Evolutionary conservation across 202 grass and related monocot species (phyloP), one percentile per base, ranked within the genome.

Genomic region (Cymbopogon flexuosus): DNA sequence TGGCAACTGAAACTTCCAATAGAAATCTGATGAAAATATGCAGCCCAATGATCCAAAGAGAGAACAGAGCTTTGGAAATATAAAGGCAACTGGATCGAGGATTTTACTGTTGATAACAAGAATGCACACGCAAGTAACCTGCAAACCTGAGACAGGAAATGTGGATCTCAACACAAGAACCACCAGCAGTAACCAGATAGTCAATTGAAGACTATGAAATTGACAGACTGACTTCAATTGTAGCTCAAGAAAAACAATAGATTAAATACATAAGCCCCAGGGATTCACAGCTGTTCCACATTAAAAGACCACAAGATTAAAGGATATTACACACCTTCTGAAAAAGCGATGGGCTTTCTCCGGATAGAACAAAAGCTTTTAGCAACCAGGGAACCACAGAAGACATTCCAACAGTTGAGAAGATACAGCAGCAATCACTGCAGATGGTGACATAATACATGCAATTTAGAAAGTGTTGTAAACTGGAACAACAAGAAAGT

Each of bases 11-110:
- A 83, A 77, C 82, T 89, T 79, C 94, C 89, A 33, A 97, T 77
- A 79, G 94, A 94, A 72, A 78, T 84, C 76, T 97, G 92, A 83
- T 97, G 94, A 57, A 94, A 97, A 43, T 90, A 97, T 67, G 91
- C 90, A 67, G 88, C 86, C 94, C 94, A 97, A 79, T 91, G 90
- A 81, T 86, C 83, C 78, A 97, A 73, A 51, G 91, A 94, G 45
- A 97, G 80, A 90, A 3, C 41, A 43, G 83, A 87, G 79, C 85
- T 43, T 12, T 43, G 46, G 60, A 68, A 80, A 85, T 54, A 78
- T 21, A 78, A 81, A 84, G 94, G 86, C 77, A 91, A 76, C 11
- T 85, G 41, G 16, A 77, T 70, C 7, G 78, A 85, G 33, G 78
- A 73, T 81, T 94, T 85, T 37, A 81, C 59, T 15, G 89, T 90